phyloP scores from a whole-genome alignment of 2,329 filamentous ascomycete genomes.

The Talaromyces verruculosus region DNA sequence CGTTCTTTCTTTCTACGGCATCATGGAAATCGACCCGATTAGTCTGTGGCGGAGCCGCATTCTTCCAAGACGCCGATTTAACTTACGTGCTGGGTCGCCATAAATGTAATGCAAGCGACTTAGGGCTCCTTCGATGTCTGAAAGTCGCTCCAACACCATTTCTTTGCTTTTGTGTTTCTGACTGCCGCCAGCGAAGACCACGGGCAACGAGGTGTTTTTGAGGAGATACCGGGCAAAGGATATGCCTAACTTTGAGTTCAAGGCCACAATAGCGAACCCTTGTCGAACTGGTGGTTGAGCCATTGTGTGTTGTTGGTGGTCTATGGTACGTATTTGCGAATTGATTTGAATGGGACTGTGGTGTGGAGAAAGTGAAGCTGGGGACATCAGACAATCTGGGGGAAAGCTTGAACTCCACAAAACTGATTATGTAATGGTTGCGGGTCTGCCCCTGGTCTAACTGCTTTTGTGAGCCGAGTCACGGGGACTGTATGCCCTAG shows the following conservation, averaged over 20 bases:
- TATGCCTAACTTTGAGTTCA: not conserved
- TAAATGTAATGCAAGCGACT: not conserved
- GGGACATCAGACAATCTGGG: not conserved
- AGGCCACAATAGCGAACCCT: not conserved
- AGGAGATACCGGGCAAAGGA: not conserved
- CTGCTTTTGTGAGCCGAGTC: not conserved
- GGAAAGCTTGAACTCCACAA: not conserved
- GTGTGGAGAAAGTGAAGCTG: not conserved
- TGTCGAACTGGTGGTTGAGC: not conserved
- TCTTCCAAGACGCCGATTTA: not conserved
- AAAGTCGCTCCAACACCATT: not conserved
- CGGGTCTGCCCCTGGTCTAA: not conserved
- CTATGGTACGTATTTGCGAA: not conserved
- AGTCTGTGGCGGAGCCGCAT: no score
- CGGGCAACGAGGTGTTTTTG: not conserved
- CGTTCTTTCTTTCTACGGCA: no score
- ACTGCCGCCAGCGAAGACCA: not conserved
- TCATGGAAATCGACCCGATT: no score
- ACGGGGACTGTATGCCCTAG: slow-evolving; percentile 4
- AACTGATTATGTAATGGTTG: not conserved
- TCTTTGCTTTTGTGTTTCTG: not conserved
- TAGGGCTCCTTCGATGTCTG: not conserved
- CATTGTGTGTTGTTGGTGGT: not conserved
- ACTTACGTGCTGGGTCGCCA: not conserved
- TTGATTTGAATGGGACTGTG: not conserved